Base-by-base conservation (phyloP, 2,329 filamentous ascomycete species). In the Cylindrodendrum hubeiense region DNA sequence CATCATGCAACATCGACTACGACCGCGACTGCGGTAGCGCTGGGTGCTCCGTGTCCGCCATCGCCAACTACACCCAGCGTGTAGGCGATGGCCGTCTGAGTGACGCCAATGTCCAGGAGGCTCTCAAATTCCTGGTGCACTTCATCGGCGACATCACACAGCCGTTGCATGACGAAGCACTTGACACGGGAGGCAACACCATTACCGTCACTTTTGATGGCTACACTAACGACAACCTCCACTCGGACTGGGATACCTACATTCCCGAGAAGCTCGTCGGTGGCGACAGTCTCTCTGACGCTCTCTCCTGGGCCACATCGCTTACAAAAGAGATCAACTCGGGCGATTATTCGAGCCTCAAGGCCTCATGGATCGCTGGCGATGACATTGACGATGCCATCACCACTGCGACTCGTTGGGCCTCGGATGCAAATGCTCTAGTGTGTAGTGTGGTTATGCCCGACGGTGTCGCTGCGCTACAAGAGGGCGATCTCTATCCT, bases 201-300 rank as follows among this genome's bases (percentile, higher is more conserved):
- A 87, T 90, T 67, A 68, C 77, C 1, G 88, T 90, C 6, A 78
- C 77, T 1, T 91, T 87, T 74, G 77, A 83, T 56, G 81, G 83
- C 15, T 79, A 82, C 15, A n/a, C n/a, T n/a, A 39, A 73, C 39
- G 86, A 85, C 28, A 91, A 91, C 74, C 81, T 91, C 6, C 89
- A 91, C 75, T 75, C 85, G 5, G 81, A 87, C 54, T 91, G 89
- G 89, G 89, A 91, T 73, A 87, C 84, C 6, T 79, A 83, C 53
- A 89, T 90, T 66, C 84, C 86, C 12, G 82, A 88, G 71, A 77
- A 78, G 55, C 75, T 80, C 34, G 74, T 78, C 1, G 81, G 81
- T 59, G 80, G 80, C 65, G 73, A 72, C 28, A 74, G 71, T 4
- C 71, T 79, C 44, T 49, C 76, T 22, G 73, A 78, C 3, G 82